phyloP scores from a whole-genome alignment of 2,329 filamentous ascomycete species.

The Eutypa lata region DNA sequence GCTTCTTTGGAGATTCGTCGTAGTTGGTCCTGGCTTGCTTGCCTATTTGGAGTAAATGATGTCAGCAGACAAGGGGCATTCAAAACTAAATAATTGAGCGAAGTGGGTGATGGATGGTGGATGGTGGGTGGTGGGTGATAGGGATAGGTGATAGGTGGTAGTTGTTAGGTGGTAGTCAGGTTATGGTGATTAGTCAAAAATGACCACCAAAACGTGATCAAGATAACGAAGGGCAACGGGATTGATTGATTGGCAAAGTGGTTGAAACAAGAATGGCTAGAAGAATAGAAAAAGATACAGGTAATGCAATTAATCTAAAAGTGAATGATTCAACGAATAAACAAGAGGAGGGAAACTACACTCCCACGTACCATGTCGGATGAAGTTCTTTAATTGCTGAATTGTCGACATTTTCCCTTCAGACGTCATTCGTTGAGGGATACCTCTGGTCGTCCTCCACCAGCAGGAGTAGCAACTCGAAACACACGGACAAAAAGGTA shows the following conservation, averaged over 20 bases:
- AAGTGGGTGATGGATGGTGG: slow-evolving; percentile 1
- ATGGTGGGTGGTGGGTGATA: neutral
- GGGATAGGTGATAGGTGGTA: neutral
- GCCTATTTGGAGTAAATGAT: slow-evolving; percentile 44
- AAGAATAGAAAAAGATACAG: too few species aligned
- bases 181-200: neutral
- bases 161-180: neutral
- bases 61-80: slow-evolving; percentile 29
- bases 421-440: slow-evolving; percentile 19
- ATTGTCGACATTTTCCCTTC: slow-evolving; percentile 62
- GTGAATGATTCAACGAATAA: slow-evolving; percentile 1
- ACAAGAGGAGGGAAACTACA: slow-evolving; percentile 5
- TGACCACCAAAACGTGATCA: neutral
- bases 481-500: neutral
- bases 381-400: slow-evolving; percentile 97
- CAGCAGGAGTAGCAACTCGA: neutral
- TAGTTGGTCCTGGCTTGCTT: slow-evolving; percentile 78
- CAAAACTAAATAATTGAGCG: slow-evolving; percentile 6
- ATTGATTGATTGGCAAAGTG: neutral
- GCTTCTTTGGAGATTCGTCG: slow-evolving; percentile 49
- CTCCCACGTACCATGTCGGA: slow-evolving; percentile 70
- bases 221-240: neutral
- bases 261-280: neutral
- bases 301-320: neutral
- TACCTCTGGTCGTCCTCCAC: slow-evolving; percentile 6